phyloP scores from a whole-genome alignment of 352 stramenopile species.

The Phytopythium sindhum region DNA sequence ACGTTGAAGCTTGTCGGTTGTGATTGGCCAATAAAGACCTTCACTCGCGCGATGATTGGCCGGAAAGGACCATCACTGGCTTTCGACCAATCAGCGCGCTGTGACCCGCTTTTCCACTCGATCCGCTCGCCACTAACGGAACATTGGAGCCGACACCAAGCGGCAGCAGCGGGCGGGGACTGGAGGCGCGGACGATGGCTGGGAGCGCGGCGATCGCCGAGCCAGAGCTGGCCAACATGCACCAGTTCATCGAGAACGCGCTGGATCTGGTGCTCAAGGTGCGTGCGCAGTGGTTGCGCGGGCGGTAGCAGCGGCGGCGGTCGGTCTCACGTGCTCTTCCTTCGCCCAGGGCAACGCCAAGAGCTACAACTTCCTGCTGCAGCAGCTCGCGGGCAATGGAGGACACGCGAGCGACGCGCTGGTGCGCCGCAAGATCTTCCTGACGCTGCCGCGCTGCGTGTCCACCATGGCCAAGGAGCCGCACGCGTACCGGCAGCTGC shows the following conservation, averaged over 20 bases:
- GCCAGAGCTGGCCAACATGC: slow-evolving; percentile 64
- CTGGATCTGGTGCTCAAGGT: slow-evolving; percentile 79
- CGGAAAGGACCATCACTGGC: neutral
- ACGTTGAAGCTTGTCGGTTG: neutral
- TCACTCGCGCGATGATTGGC: neutral
- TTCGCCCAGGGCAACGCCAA: slow-evolving; percentile 68
- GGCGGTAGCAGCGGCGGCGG: neutral
- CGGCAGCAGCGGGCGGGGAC: too few relatives aligned
- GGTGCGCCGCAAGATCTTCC: slow-evolving; percentile 69
- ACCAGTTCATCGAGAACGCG: slow-evolving; percentile 84
- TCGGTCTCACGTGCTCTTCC: neutral
- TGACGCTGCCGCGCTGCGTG: slow-evolving; percentile 71
- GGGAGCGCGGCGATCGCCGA: slow-evolving; percentile 27
- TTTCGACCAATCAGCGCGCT: slow-evolving; percentile 5
- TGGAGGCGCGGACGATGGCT: slow-evolving; percentile 21
- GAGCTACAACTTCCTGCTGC: slow-evolving; percentile 75
- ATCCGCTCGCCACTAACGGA: neutral
- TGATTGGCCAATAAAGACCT: slow-evolving; percentile 2
- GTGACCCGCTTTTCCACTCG: neutral
- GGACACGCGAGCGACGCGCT: slow-evolving; percentile 30
- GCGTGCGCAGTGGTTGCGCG: neutral
- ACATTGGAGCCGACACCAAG: too few relatives aligned
- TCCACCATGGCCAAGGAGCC: slow-evolving; percentile 70
- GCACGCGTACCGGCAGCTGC: slow-evolving; percentile 59
- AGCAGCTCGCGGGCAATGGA: slow-evolving; percentile 42